These are phyloP conservation scores for Psidium friedrichsthalianum DNA, from an alignment of 345 rosid genomes.

Conservation along the genomic window DNA sequence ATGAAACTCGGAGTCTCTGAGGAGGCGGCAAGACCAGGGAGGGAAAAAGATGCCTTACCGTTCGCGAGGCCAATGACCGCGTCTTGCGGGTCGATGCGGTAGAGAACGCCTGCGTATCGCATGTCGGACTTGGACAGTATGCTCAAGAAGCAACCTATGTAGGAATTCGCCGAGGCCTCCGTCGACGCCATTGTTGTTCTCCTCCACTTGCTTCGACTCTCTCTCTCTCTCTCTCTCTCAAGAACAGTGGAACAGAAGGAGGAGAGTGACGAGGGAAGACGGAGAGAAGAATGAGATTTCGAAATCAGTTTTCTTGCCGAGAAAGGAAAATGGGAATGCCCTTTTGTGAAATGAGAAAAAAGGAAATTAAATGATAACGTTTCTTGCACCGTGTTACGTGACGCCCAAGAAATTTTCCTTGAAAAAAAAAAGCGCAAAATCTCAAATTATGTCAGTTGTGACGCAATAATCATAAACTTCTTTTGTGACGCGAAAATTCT, in stretches of 20 bases:
- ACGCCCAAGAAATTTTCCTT: too few species aligned
- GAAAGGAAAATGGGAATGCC: not conserved
- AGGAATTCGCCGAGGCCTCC: conserved; percentile 19
- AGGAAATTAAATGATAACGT: not conserved
- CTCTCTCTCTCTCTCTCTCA: not conserved
- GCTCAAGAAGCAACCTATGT: conserved; percentile 30
- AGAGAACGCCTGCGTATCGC: conserved; percentile 40
- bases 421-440: too few species aligned
- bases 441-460: too few species aligned
- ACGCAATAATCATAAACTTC: too few species aligned
- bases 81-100: conserved; percentile 27
- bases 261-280: not conserved
- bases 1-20: not conserved
- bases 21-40: not conserved
- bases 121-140: conserved; percentile 35
- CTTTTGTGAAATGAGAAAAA: not conserved
- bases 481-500: too few species aligned
- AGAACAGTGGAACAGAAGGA: not conserved
- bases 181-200: not conserved
- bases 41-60: conserved; percentile 5
- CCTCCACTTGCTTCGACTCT: not conserved
- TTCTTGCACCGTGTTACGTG: not conserved
- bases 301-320: not conserved
- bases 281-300: not conserved
- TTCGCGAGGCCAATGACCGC: conserved; percentile 29